These are phyloP conservation scores for Epichloe uncinata DNA, from an alignment of 2,329 filamentous ascomycete genomes.

Conservation along the genomic window DNA sequence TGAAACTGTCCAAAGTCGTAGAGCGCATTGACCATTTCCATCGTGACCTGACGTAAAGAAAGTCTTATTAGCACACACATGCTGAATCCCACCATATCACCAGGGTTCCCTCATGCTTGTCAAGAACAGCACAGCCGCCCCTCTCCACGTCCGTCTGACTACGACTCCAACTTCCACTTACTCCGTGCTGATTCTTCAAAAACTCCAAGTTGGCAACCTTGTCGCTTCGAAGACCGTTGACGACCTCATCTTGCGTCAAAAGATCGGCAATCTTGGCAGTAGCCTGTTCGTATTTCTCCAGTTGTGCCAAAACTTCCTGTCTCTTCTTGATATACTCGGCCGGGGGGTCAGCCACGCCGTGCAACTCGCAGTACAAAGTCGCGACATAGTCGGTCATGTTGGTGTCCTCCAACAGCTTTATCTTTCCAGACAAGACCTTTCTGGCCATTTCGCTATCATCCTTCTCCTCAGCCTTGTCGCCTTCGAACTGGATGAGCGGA, in stretches of 20 bases:
- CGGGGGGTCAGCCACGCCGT: slow-evolving; percentile 69
- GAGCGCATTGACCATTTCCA: slow-evolving; percentile 90
- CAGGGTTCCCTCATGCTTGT: no score
- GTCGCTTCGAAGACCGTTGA: slow-evolving; percentile 83
- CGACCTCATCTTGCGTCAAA: slow-evolving; percentile 76
- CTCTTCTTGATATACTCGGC: slow-evolving; percentile 81
- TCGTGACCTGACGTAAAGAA: slow-evolving; percentile 48
- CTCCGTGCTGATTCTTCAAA: slow-evolving; percentile 89
- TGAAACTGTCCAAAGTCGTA: slow-evolving; percentile 96
- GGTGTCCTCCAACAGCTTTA: slow-evolving; percentile 86
- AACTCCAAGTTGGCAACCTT: slow-evolving; percentile 99
- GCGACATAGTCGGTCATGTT: slow-evolving; percentile 99
- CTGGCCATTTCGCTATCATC: slow-evolving; percentile 43
- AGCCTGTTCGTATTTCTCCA: slow-evolving; percentile 75
- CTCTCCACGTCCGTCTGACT: slow-evolving; percentile 2
- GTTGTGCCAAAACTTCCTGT: slow-evolving; percentile 70
- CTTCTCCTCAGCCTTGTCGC: slow-evolving; percentile 67
- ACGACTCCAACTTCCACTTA: slow-evolving; percentile 35
- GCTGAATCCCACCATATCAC: background rate
- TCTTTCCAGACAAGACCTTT: slow-evolving; percentile 76
- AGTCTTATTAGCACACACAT: background rate
- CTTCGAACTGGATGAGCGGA: slow-evolving; percentile 85
- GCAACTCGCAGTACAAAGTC: slow-evolving; percentile 77
- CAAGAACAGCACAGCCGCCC: background rate
- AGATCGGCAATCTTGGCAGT: slow-evolving; percentile 81